Conservation (phyloP, 306 rosid species). For the Rosa rugosa region DNA sequence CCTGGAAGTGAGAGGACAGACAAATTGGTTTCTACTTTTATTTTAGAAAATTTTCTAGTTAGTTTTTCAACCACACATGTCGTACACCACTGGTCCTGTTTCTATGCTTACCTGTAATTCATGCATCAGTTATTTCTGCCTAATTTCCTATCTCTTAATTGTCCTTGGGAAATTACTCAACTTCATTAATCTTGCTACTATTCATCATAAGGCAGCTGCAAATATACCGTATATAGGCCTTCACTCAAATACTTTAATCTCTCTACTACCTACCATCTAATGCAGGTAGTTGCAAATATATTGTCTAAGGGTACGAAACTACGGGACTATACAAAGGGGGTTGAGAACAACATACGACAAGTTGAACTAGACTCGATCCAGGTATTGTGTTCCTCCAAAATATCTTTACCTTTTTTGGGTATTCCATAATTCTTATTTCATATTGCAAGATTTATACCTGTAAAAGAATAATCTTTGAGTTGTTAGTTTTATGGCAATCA, state of each 20-base stretch:
- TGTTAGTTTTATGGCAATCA: background rate
- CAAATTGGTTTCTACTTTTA: background rate
- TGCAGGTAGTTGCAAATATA: constrained; percentile 86
- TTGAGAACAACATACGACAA: constrained; percentile 88
- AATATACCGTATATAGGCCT: constrained; percentile 26
- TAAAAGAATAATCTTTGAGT: background rate
- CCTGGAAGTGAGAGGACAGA: background rate
- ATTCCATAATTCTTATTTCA: background rate
- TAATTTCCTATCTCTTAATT: background rate
- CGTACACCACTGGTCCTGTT: background rate
- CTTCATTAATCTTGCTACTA: constrained; percentile 1
- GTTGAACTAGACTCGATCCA: constrained; percentile 96
- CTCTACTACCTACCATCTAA: constrained; percentile 14
- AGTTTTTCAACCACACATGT: background rate
- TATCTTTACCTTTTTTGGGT: background rate
- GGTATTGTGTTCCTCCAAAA: constrained; percentile 46
- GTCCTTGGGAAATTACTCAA: background rate
- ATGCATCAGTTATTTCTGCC: background rate
- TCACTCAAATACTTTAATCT: constrained; percentile 10
- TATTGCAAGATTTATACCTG: background rate
- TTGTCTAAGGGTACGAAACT: constrained; percentile 82
- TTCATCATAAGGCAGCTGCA: constrained; percentile 56
- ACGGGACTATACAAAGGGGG: constrained; percentile 89
- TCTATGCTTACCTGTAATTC: background rate
- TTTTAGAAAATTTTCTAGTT: background rate